Percentiles rank a stretch among this genome's conserved stretches.
Evolutionary conservation across 2,329 filamentous ascomycete species (phyloP).

Genomic region (Aspergillus ruber): DNA sequence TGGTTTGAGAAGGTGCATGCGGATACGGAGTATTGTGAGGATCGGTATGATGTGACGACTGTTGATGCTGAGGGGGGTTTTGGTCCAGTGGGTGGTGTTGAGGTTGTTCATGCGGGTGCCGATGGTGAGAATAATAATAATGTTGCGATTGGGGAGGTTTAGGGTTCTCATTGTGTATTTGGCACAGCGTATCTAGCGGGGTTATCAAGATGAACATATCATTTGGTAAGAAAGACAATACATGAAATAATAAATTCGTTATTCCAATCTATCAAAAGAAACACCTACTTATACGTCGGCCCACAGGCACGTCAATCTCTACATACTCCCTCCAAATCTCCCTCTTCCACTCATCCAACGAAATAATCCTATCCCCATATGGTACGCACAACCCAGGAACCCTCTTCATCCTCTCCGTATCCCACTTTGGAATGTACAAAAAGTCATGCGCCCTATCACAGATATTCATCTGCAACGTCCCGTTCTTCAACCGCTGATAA

Average conservation of each 20-base stretch:
- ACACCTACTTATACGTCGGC: not conserved
- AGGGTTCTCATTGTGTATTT: not conserved
- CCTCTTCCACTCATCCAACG: constrained; percentile 17
- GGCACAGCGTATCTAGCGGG: not conserved
- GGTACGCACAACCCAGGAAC: constrained; percentile 16
- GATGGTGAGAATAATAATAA: constrained; percentile 4
- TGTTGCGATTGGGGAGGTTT: not conserved
- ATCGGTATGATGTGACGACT: constrained; percentile 21
- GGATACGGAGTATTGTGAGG: constrained; percentile 36
- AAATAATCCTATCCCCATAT: constrained; percentile 14
- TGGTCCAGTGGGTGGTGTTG: too few relatives aligned
- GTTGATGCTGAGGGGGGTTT: constrained; percentile 11
- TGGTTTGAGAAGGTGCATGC: constrained; percentile 57
- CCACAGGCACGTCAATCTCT: not conserved
- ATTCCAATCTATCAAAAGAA: not conserved
- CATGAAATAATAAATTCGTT: too few relatives aligned
- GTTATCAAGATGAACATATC: not conserved
- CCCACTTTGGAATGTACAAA: constrained; percentile 18
- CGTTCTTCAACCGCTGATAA: constrained; percentile 11
- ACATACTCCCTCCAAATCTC: constrained; percentile 14
- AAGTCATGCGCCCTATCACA: constrained; percentile 19
- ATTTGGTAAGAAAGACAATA: too few relatives aligned
- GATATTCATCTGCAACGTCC: constrained; percentile 18
- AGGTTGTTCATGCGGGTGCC: not conserved
- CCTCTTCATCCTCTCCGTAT: constrained; percentile 9